These are phyloP conservation scores for Aspergillus spinulosporus DNA, from an alignment of 2,329 filamentous ascomycete species.

Conservation along the genomic window DNA sequence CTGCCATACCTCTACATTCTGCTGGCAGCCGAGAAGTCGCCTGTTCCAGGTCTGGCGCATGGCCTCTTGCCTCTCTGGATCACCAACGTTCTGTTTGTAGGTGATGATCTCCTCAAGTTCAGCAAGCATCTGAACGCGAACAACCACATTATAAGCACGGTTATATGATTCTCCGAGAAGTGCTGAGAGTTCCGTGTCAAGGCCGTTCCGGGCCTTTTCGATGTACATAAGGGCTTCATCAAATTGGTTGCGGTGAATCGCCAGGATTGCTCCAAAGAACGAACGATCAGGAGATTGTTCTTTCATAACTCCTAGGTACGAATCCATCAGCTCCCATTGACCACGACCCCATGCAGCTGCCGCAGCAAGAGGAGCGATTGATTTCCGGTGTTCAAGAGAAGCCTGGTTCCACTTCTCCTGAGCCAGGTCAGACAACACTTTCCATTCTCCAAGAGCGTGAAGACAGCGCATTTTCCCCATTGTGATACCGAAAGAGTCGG, in stretches of 20 bases:
- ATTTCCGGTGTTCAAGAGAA: constrained; percentile 78
- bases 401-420: constrained; percentile 94
- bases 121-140: constrained; percentile 97
- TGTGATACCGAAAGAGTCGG: constrained; percentile 84
- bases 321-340: constrained; percentile 98
- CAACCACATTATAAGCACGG: constrained; percentile 94
- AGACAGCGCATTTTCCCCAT: constrained; percentile 99
- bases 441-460: constrained; percentile 97
- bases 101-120: constrained; percentile 97
- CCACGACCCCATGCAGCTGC: constrained; percentile 94
- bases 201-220: constrained; percentile 83
- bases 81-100: constrained; percentile 84
- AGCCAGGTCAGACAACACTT: constrained; percentile 81
- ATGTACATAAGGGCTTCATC: constrained; percentile 86
- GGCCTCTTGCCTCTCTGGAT: constrained; percentile 81
- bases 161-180: constrained; percentile 98
- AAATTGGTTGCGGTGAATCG: constrained; percentile 94
- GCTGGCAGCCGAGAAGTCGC: constrained; percentile 88
- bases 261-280: constrained; percentile 95
- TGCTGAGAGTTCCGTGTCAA: constrained; percentile 94
- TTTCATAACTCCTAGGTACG: constrained; percentile 94
- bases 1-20: constrained; percentile 98
- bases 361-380: constrained; percentile 89
- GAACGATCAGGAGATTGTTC: constrained; percentile 88
- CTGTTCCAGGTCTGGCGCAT: constrained; percentile 96